Evolutionary conservation across 169 alveolate genomes (phyloP).

Genomic region (Toxoplasma gondii): DNA sequence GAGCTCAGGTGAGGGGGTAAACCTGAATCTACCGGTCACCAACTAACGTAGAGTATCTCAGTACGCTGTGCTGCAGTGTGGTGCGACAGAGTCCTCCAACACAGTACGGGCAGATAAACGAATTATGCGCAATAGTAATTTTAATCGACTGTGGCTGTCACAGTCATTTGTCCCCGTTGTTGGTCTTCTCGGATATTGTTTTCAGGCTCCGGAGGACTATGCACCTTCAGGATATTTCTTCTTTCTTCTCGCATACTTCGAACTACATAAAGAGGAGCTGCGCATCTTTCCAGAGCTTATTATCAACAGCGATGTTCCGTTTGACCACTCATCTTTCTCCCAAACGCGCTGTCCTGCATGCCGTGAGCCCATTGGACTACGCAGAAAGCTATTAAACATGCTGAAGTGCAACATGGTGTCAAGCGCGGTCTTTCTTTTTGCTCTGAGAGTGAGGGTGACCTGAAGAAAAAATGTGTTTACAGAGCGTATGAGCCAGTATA

Average conservation of each 20-base stretch:
- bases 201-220: not conserved
- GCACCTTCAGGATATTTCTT: not conserved
- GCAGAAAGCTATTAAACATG: not conserved
- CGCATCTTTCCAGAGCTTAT: not conserved
- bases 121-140: no score
- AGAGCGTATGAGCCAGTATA: no score
- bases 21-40: no score
- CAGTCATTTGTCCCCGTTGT: no score
- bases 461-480: no score
- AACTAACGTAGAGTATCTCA: no score
- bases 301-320: not conserved
- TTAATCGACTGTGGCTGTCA: no score
- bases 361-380: not conserved
- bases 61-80: no score
- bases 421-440: not conserved
- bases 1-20: no score
- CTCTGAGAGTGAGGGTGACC: no score
- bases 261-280: not conserved
- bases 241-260: not conserved
- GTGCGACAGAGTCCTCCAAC: no score
- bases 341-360: not conserved
- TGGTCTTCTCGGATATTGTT: not conserved
- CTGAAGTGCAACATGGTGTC: not conserved
- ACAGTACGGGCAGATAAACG: no score
- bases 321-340: conserved; percentile 6